A percentile compares a stretch with the other conserved stretches of the same genome.
These are phyloP conservation scores for Cynanchum wilfordii DNA, from an alignment of 257 asterid genomes.

Conservation along the genomic window DNA sequence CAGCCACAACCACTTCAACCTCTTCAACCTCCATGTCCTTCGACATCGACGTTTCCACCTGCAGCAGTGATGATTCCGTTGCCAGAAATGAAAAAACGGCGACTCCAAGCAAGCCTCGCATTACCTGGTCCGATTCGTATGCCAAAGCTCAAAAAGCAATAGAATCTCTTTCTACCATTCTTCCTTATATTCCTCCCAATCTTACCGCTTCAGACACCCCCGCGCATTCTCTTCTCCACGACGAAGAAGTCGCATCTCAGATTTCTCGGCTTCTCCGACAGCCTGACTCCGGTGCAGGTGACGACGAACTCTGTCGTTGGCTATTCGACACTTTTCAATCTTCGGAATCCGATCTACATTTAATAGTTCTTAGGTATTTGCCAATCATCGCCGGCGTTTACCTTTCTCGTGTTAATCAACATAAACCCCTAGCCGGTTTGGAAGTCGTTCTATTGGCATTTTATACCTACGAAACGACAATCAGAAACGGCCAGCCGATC, in stretches of 20 bases:
- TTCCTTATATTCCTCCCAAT: slow-evolving; percentile 43
- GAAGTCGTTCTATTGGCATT: slow-evolving; percentile 78
- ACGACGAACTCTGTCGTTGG: slow-evolving; percentile 86
- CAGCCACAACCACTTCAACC: neutral
- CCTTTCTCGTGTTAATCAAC: slow-evolving; percentile 64
- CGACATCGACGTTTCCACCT: slow-evolving; percentile 2
- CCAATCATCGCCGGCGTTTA: slow-evolving; percentile 74
- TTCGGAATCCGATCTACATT: slow-evolving; percentile 58
- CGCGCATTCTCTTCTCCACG: slow-evolving; percentile 61
- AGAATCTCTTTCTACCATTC: slow-evolving; percentile 53
- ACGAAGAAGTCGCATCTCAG: slow-evolving; percentile 40
- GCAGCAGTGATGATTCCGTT: neutral
- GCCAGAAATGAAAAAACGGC: neutral
- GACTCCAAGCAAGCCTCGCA: slow-evolving; percentile 30
- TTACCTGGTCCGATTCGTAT: slow-evolving; percentile 72
- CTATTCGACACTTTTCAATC: slow-evolving; percentile 93
- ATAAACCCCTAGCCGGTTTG: slow-evolving; percentile 74
- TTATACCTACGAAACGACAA: slow-evolving; percentile 60
- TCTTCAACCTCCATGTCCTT: slow-evolving; percentile 6
- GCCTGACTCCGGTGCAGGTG: slow-evolving; percentile 75
- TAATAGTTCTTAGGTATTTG: slow-evolving; percentile 74
- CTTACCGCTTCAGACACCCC: slow-evolving; percentile 64
- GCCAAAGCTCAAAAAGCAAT: slow-evolving; percentile 55
- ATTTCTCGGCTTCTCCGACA: slow-evolving; percentile 63
- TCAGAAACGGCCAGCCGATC: slow-evolving; percentile 51